Evolutionary conservation across 192 early-diverging fungal species (phyloP), one percentile per base, ranked within the genome.

Genomic region (Linnemannia hyalina): DNA sequence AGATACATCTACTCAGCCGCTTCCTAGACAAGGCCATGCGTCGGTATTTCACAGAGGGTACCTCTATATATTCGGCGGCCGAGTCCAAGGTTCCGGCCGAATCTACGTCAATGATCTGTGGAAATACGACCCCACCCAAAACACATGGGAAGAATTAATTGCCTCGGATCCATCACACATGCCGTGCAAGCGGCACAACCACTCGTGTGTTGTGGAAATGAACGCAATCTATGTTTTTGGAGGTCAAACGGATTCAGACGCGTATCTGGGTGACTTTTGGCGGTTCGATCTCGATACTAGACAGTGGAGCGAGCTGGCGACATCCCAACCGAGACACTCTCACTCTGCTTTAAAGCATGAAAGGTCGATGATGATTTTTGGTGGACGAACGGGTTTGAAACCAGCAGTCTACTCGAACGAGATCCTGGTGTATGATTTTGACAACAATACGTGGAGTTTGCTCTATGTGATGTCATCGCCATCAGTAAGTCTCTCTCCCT

Each of bases 101-200:
- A 69, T 80, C 79, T 80, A 80, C 26, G 73, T 40, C 46, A 80
- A 80, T n/a, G 79, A 80, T 80, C 73, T 80, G 20, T 80, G 79
- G 79, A 80, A 69, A 74, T 80, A 74, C 29, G 79, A 80, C 41
- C 57, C 73, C 38, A 23, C 20, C 2, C 71, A 74, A 46, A 38
- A 68, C 8, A 54, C 40, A 68, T 80, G 79, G 79, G 72, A 80
- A 35, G 79, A 80, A 69, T 4, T 80, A 23, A 13, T 52, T 46
- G 63, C 60, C 0, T 44, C 3, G 13, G 72, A 80, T 52, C 72
- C 79, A 49, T 80, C 73, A 46, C 57, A 54, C 42, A 54, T 38
- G 73, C 79, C 79, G 35, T 74, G 79, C 73, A 80, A 80, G 60
- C 42, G 79, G 18, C 79, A 80, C 72, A 80, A 80, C 74, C 79